Evolutionary conservation across 1,139 yeast genomes (phyloP), one percentile per base, ranked within the genome.

Genomic region (Geotrichum siamense): DNA sequence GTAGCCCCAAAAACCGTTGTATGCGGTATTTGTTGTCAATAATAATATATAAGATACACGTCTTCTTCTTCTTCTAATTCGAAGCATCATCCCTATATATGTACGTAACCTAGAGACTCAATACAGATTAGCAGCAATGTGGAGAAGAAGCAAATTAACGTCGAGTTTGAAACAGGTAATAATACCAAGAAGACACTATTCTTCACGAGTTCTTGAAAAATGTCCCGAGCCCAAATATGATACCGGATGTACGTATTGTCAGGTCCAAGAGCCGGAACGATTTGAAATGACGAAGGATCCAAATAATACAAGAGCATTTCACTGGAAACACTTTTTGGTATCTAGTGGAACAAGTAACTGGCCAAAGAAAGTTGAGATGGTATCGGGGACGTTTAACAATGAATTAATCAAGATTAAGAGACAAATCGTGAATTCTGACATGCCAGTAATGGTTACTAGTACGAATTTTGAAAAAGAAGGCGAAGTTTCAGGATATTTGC

Each of bases 181-280:
- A n/a, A n/a, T n/a, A n/a, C n/a, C n/a, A n/a, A n/a, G n/a, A n/a
- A n/a, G n/a, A n/a, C n/a, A n/a, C n/a, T n/a, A n/a, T n/a, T n/a
- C n/a, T n/a, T n/a, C n/a, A n/a, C n/a, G n/a, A n/a, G n/a, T n/a
- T n/a, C n/a, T 23, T 10, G 26, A 23, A 23, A 23, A 6, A 8
- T 76, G 82, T 52, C 83, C 84, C 0, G 56, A 60, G 5, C 82
- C 83, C 0, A 50, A 41, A 8, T 62, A 63, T 41, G 81, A 78
- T 49, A 76, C 82, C 0, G 84, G 83, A 0, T 79, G 85, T 55
- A 77, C 83, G 0, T 68, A 63, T 51, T 80, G 89, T 53, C 56
- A 58, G 19, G 67, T 47, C 49, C 36, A 27, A 26, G 39, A 44
- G 36, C 46, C 55, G 38, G 47, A 51, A 25, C 34, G 26, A 23